phyloP scores from a whole-genome alignment of 1,284 basidiomycete species.

The Cutaneotrichosporon dermatis region DNA sequence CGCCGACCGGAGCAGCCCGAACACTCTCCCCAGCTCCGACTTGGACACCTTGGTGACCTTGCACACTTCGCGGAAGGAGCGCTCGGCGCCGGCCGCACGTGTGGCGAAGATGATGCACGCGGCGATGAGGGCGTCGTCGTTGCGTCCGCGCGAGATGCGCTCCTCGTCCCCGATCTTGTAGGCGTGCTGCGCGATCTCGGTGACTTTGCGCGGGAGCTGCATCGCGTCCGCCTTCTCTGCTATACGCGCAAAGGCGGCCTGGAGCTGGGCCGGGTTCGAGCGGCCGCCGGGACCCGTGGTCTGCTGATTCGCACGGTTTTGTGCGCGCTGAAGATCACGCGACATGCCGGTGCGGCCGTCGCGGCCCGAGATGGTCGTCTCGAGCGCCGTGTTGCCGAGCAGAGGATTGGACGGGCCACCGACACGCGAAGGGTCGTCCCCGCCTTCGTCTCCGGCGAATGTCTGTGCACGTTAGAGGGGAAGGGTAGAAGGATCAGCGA shows the following conservation, averaged over 20 bases:
- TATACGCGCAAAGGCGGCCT: slow-evolving; percentile 88
- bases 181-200: slow-evolving; percentile 69
- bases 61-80: slow-evolving; percentile 95
- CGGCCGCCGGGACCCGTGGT: slow-evolving; percentile 61
- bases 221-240: slow-evolving; percentile 92
- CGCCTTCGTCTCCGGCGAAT: slow-evolving; percentile 96
- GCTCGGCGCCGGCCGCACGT: slow-evolving; percentile 83
- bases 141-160: slow-evolving; percentile 84
- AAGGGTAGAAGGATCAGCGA: not conserved
- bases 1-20: slow-evolving; percentile 55
- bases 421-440: slow-evolving; percentile 97
- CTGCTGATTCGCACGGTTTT: slow-evolving; percentile 60
- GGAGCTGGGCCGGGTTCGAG: slow-evolving; percentile 80
- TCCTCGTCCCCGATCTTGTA: slow-evolving; percentile 94
- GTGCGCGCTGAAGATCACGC: slow-evolving; percentile 85
- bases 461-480: slow-evolving; percentile 57
- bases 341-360: slow-evolving; percentile 92
- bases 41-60: slow-evolving; percentile 89
- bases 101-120: slow-evolving; percentile 98
- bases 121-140: slow-evolving; percentile 81
- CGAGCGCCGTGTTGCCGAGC: slow-evolving; percentile 56
- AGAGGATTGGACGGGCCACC: slow-evolving; percentile 91
- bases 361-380: slow-evolving; percentile 90
- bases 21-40: slow-evolving; percentile 84
- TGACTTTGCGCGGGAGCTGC: slow-evolving; percentile 82